Evolutionary conservation across 139 green algal genomes (phyloP), one percentile per base, ranked within the genome.

Genomic region (Tetraselmis striata): DNA sequence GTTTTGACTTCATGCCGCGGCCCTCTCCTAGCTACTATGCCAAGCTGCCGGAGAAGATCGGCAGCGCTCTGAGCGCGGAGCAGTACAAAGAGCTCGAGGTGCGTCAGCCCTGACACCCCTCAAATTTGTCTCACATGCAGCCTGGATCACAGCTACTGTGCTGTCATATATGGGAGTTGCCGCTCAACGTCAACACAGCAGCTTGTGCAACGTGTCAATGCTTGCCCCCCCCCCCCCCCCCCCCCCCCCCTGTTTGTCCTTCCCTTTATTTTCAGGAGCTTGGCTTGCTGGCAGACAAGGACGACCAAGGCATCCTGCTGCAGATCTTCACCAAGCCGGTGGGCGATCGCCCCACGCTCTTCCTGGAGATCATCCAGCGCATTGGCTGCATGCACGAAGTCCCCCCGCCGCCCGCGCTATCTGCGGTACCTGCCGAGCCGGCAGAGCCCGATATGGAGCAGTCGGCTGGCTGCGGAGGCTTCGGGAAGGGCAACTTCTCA

Each of bases 351-450:
- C 93, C 97, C 23, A 99, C 97, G 1, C 75, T 99, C 28, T 99
- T 99, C 82, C 90, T 99, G 59, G 97, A 99, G 89, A 98, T 99
- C 88, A 99, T 99, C 78, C 89, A 99, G 92, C 89, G 97, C 1
- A 86, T 99, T 18, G 95, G 95, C 28, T 98, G 95, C 91, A 89
- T 92, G 86, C 67, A 76, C 1, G 78, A 88, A 26, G 80, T 86
- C 76, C 2, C 23, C 5, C 30, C 87, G 77, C 29, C 45, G 45
- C 45, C 45, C 11, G 45, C 18, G 45, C n/a, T n/a, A n/a, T n/a
- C n/a, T n/a, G n/a, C n/a, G n/a, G n/a, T n/a, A n/a, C n/a, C n/a
- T n/a, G n/a, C n/a, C n/a, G 45, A 5, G 45, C 11, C 77, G 59
- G 77, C 32, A 0, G 28, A 81, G 58, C 67, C 18, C 0, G 74